Percentiles rank a stretch among this genome's conserved stretches.
Evolutionary conservation across 768 basidiomycete genomes (phyloP).

Genomic region (Mycena venus): DNA sequence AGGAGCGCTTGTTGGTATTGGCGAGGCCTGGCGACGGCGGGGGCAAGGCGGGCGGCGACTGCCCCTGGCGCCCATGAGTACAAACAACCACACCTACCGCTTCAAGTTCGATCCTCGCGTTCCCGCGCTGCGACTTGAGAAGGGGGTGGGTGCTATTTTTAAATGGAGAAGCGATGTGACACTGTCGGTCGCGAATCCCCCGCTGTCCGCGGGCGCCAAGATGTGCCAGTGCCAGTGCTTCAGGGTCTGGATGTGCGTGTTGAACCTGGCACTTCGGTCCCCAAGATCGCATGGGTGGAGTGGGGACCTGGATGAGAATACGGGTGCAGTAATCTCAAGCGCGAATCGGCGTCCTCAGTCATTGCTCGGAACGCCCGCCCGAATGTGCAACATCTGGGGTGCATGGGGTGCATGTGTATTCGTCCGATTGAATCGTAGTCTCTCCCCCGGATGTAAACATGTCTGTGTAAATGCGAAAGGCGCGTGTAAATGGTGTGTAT

Average conservation of each 20-base stretch:
- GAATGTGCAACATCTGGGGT: no score
- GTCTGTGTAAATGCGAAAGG: no score
- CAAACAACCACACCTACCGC: neutral
- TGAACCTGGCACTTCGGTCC: neutral
- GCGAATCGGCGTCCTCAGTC: no score
- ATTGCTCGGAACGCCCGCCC: no score
- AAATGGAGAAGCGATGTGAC: neutral
- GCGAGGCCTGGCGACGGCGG: no score
- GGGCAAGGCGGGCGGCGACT: neutral
- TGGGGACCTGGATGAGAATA: neutral
- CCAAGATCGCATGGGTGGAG: neutral
- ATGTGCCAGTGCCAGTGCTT: neutral
- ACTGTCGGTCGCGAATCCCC: neutral
- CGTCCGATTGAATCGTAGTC: no score
- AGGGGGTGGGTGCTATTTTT: neutral
- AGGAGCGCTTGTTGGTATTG: neutral
- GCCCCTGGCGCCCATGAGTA: neutral
- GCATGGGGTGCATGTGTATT: no score
- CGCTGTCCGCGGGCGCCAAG: constrained; percentile 5
- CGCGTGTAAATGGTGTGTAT: no score
- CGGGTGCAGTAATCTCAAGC: neutral
- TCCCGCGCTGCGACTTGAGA: neutral
- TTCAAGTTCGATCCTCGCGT: neutral
- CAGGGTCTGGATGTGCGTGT: neutral
- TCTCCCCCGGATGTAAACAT: no score